Evolutionary conservation across 148 eudicot species (phyloP).

Genomic region (Cornus controversa): DNA sequence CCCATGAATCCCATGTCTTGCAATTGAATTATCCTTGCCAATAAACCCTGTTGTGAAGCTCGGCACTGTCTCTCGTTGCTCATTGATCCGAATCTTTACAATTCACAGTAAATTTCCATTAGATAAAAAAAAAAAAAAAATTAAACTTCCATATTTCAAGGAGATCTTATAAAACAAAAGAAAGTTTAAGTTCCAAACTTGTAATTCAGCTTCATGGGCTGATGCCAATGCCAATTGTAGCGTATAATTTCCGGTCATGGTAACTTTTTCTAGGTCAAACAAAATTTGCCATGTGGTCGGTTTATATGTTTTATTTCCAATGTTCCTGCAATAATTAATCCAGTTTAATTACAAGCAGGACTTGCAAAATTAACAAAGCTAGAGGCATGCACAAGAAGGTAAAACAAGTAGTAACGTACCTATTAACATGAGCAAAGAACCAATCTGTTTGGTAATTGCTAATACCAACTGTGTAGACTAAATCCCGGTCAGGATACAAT

Average conservation of each 20-base stretch:
- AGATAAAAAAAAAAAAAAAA: too few relatives aligned
- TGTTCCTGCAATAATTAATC: slow-evolving; percentile 36
- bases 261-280: slow-evolving; percentile 46
- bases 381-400: too few relatives aligned
- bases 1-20: slow-evolving; percentile 83
- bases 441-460: slow-evolving; percentile 54
- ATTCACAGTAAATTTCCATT: not conserved
- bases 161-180: not conserved
- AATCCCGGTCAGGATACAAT: slow-evolving; percentile 58
- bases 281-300: slow-evolving; percentile 70
- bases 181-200: slow-evolving; percentile 28
- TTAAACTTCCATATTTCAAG: too few relatives aligned
- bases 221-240: slow-evolving; percentile 73
- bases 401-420: slow-evolving; percentile 32
- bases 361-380: not conserved
- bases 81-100: slow-evolving; percentile 57
- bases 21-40: slow-evolving; percentile 68
- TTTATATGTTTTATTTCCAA: slow-evolving; percentile 35
- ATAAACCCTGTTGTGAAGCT: slow-evolving; percentile 49
- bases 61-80: slow-evolving; percentile 25
- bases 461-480: slow-evolving; percentile 50
- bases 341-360: not conserved
- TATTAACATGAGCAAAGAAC: slow-evolving; percentile 77
- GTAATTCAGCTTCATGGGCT: slow-evolving; percentile 63
- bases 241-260: slow-evolving; percentile 33